Evolutionary conservation across 2,329 filamentous ascomycete species (phyloP).

Genomic region (Fusarium haematococcum): DNA sequence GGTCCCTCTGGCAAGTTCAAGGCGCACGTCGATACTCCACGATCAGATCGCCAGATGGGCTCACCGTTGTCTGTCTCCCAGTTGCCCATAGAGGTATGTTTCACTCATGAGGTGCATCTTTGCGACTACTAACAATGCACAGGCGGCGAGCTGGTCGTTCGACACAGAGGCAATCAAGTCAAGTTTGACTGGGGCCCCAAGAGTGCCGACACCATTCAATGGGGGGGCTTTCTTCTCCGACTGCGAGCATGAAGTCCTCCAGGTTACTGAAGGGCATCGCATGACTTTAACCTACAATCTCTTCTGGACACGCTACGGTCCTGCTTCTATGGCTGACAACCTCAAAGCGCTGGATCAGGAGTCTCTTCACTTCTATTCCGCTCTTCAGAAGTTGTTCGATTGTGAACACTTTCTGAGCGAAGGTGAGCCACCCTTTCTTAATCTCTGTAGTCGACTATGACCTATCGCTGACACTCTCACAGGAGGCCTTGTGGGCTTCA

Average conservation of each 20-base stretch:
- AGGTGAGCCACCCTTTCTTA: no score
- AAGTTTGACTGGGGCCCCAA: constrained; percentile 4
- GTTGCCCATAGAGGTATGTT: background rate
- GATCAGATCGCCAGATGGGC: background rate
- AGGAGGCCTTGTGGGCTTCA: constrained; percentile 59
- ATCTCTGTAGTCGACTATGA: background rate
- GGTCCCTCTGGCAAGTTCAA: background rate
- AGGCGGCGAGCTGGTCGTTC: background rate
- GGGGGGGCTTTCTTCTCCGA: background rate
- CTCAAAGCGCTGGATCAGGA: constrained; percentile 23
- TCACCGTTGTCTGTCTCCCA: background rate
- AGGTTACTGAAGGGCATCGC: background rate
- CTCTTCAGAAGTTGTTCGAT: constrained; percentile 15
- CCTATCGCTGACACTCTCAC: background rate
- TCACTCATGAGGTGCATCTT: rapidly evolving
- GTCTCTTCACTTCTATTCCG: constrained; percentile 9
- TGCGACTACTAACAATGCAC: background rate
- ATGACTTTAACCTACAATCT: background rate
- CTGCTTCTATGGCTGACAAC: constrained; percentile 30
- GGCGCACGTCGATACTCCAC: background rate
- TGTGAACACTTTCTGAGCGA: background rate
- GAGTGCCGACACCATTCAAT: background rate
- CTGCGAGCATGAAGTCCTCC: background rate
- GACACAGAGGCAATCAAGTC: background rate
- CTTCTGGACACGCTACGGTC: constrained; percentile 49